Conservation (phyloP, 2,329 filamentous ascomycete genomes). For the Juglanconis oblonga region DNA sequence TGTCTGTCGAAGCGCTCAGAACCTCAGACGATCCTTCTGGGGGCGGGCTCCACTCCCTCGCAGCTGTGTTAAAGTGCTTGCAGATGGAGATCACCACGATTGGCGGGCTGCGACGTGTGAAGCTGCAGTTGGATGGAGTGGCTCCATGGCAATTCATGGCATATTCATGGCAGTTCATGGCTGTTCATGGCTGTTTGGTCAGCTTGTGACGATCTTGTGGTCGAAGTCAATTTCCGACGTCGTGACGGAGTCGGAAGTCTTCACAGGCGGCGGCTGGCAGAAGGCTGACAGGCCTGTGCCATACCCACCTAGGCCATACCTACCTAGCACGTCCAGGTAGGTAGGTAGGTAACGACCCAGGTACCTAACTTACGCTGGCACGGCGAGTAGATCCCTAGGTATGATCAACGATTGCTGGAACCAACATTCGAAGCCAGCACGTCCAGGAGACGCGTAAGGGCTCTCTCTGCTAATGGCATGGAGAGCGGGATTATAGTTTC, state of each 20-base stretch:
- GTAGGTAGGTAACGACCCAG: too few species aligned
- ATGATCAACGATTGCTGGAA: too few species aligned
- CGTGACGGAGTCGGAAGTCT: background rate
- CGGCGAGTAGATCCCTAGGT: too few species aligned
- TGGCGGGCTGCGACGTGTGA: constrained; percentile 16
- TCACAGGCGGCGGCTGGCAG: background rate
- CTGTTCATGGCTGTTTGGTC: background rate
- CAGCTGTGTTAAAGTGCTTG: constrained; percentile 19
- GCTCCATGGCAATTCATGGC: background rate
- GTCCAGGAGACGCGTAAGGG: too few species aligned
- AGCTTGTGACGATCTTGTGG: background rate
- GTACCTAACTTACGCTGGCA: too few species aligned
- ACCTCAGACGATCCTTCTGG: background rate
- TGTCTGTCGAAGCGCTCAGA: background rate
- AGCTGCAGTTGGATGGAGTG: constrained; percentile 8
- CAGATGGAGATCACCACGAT: constrained; percentile 11
- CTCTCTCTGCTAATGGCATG: too few species aligned
- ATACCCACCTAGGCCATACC: too few species aligned
- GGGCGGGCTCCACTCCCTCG: constrained; percentile 5
- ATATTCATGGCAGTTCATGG: background rate
- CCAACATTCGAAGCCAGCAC: too few species aligned
- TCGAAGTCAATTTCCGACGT: background rate
- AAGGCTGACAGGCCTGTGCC: too few species aligned
- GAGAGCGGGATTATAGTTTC: too few species aligned
- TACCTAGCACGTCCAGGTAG: too few species aligned